Conservation (phyloP, 2,329 filamentous ascomycete genomes). For the Colletotrichum somersetense region DNA sequence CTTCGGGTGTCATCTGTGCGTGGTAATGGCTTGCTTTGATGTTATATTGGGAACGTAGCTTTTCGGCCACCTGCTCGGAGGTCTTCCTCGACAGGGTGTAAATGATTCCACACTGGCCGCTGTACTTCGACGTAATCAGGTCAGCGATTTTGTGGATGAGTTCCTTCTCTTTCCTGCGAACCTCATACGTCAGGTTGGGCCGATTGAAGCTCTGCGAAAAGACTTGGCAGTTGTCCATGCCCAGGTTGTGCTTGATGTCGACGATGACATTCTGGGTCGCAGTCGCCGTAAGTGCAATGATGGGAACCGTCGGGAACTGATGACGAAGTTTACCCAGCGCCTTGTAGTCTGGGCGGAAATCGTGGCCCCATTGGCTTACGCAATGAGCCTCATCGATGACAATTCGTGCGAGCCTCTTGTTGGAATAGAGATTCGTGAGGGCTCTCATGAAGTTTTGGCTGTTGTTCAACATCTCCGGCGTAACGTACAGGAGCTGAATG, state of each 20-base stretch:
- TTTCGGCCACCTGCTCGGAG: slow-evolving; percentile 83
- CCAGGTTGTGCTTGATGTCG: slow-evolving; percentile 92
- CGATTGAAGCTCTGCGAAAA: slow-evolving; percentile 97
- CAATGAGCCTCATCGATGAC: slow-evolving; percentile 99
- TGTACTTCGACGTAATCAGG: slow-evolving; percentile 79
- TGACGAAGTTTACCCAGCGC: slow-evolving; percentile 79
- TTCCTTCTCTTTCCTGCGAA: slow-evolving; percentile 71
- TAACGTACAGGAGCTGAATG: slow-evolving; percentile 92
- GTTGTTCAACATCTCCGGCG: slow-evolving; percentile 95
- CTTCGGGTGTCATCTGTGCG: slow-evolving; percentile 76
- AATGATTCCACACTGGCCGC: slow-evolving; percentile 85
- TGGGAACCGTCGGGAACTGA: slow-evolving; percentile 82
- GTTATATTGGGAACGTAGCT: slow-evolving; percentile 69
- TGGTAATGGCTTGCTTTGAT: slow-evolving; percentile 90
- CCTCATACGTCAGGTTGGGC: slow-evolving; percentile 93
- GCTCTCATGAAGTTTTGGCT: slow-evolving; percentile 76
- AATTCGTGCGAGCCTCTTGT: slow-evolving; percentile 83
- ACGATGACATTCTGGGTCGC: slow-evolving; percentile 93
- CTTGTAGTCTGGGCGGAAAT: slow-evolving; percentile 97
- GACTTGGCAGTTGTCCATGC: slow-evolving; percentile 80
- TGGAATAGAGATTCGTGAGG: slow-evolving; percentile 76
- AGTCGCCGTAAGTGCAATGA: slow-evolving; percentile 96
- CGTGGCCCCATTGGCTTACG: slow-evolving; percentile 98
- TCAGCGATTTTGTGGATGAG: slow-evolving; percentile 65
- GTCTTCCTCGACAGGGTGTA: slow-evolving; percentile 90